A percentile compares a stretch with the other conserved stretches of the same genome.
Evolutionary conservation across 768 basidiomycete genomes (phyloP).

Genomic region (Rhodotorula diobovata): DNA sequence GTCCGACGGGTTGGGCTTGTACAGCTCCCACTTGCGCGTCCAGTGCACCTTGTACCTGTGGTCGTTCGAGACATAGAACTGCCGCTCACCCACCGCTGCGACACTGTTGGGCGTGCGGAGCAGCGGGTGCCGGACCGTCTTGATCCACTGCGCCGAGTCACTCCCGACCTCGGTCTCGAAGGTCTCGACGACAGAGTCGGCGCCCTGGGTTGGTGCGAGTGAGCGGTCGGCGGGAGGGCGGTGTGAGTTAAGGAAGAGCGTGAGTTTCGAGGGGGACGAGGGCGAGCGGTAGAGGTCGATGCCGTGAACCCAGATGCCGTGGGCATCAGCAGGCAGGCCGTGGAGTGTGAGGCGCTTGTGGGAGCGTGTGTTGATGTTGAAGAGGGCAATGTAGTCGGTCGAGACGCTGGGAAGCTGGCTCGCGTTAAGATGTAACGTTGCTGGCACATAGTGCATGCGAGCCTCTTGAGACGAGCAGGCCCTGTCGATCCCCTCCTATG

Average conservation of each 20-base stretch:
- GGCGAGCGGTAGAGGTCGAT: constrained; percentile 61
- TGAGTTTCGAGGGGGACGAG: constrained; percentile 54
- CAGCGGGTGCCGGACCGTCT: constrained; percentile 57
- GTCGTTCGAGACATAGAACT: constrained; percentile 69
- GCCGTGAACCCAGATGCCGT: constrained; percentile 54
- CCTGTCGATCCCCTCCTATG: neutral
- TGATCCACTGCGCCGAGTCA: constrained; percentile 54
- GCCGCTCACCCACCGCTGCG: constrained; percentile 63
- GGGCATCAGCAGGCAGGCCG: constrained; percentile 19
- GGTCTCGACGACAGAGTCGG: constrained; percentile 67
- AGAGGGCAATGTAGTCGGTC: constrained; percentile 20
- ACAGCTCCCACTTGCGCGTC: constrained; percentile 7
- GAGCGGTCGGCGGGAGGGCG: constrained; percentile 54
- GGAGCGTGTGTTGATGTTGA: constrained; percentile 9
- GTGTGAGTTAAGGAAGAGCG: constrained; percentile 67
- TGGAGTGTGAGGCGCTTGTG: constrained; percentile 9
- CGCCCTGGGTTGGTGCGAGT: constrained; percentile 54
- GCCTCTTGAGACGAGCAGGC: constrained; percentile 12
- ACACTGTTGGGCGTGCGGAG: constrained; percentile 68
- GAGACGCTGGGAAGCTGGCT: neutral
- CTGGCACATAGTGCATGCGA: constrained; percentile 12
- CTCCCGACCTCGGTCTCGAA: constrained; percentile 58
- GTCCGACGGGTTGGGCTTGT: constrained; percentile 47
- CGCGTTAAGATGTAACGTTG: constrained; percentile 13
- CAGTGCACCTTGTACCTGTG: constrained; percentile 52